Conservation (phyloP, 1,284 basidiomycete species). For the Ceratobasidium sp. region DNA sequence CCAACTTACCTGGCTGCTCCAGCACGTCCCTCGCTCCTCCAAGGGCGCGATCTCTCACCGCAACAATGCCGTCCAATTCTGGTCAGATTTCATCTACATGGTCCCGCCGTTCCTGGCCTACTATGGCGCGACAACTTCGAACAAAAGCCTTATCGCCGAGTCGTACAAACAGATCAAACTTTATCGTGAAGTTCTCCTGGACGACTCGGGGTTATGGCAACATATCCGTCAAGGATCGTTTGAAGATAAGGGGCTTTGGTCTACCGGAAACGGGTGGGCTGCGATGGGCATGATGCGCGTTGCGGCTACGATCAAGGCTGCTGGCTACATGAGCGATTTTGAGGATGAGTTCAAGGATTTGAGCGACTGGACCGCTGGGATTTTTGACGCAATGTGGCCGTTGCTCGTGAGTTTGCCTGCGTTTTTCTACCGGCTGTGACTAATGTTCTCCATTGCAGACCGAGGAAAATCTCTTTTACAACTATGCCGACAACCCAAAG, state of each 20-base stretch:
- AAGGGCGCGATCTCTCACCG: conserved; percentile 55
- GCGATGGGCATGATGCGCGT: conserved; percentile 49
- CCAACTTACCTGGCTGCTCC: conserved; percentile 55
- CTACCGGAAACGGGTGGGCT: conserved; percentile 48
- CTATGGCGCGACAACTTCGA: conserved; percentile 55
- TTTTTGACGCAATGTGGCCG: conserved; percentile 73
- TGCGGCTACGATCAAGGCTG: neutral
- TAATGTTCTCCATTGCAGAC: neutral
- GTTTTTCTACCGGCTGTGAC: neutral
- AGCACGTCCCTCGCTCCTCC: conserved; percentile 51
- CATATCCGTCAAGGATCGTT: conserved; percentile 38
- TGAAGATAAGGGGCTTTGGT: conserved; percentile 44
- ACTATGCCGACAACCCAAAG: conserved; percentile 67
- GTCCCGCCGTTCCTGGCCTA: conserved; percentile 60
- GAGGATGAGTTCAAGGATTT: conserved; percentile 66
- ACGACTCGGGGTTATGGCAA: conserved; percentile 41
- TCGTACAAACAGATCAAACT: conserved; percentile 57
- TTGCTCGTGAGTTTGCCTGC: conserved; percentile 54
- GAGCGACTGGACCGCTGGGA: conserved; percentile 71
- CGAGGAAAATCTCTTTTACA: conserved; percentile 62
- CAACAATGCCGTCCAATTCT: conserved; percentile 43
- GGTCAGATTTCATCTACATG: conserved; percentile 50
- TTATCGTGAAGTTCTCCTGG: conserved; percentile 52
- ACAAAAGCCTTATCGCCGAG: conserved; percentile 54
- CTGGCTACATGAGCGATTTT: conserved; percentile 48